Base-by-base conservation (phyloP, 2,329 filamentous ascomycete species). In the Aspergillus oerlinghausenensis region DNA sequence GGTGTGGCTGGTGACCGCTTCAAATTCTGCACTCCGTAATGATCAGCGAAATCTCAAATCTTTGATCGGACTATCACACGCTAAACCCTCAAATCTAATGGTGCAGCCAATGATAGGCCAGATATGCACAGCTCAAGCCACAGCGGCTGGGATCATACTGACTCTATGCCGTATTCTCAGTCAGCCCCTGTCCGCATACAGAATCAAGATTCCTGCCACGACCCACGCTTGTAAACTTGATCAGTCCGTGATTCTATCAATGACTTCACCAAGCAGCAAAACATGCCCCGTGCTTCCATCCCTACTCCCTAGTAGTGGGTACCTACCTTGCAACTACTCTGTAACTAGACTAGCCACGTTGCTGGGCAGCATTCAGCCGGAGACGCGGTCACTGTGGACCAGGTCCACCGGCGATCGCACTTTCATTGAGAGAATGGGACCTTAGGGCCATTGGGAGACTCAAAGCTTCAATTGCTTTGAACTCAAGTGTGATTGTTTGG, bases 191-290 rank as follows among this genome's bases (percentile, higher is more conserved):
- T 21, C 4, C 17, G 9, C 43, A 50, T 50, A 32, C 14, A 48
- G 48, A 29, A 21, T n/a, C 49, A 45, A 38, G 32, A 50, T 19
- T 25, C 48, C 7, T 29, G 43, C 49, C 8, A 23, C 55, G 48
- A 29, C 28, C 11, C 32, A 35, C 32, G 19, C 53, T 56, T 54
- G 54, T 54, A 54, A 56, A 56, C 10, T 23, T n/a, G 10, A 26
- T 49, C 11, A 49, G 5, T 17, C 47, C 17, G 32, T 50, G 40
- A 38, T 38, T 38, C 11, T 7, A 38, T 51, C 50, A 28, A 54
- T 62, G 58, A 55, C 55, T 55, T 55, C 54, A 57, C 54, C 28
- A 8, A 26, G 50, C 38, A 52, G 49, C 29, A 35, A 53, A 54
- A 54, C 51, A 60, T 29, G 51, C 54, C 55, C 60, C 32, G 32